phyloP scores from a whole-genome alignment of 192 early-diverging fungal species.

The Phycomyces nitens region DNA sequence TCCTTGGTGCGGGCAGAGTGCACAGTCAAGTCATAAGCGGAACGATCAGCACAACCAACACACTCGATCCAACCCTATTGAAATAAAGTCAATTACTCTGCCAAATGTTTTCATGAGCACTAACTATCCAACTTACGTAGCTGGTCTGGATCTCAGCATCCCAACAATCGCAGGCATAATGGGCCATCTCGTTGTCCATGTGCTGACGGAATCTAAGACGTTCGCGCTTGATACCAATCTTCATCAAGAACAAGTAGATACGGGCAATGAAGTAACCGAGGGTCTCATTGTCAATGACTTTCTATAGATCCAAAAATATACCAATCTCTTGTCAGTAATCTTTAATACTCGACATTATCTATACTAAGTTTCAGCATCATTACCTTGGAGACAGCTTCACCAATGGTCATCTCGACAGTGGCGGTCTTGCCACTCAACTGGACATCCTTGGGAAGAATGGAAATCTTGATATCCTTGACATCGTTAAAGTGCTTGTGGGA shows the following conservation, averaged over 20 bases:
- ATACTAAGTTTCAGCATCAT: not conserved
- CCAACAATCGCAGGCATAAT: conserved; percentile 98
- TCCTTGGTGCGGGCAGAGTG: conserved; percentile 88
- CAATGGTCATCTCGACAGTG: conserved; percentile 71
- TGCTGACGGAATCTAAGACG: conserved; percentile 96
- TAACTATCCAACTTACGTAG: conserved; percentile 58
- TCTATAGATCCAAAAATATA: conserved; percentile 39
- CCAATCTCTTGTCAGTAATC: no score
- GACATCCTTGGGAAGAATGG: conserved; percentile 69
- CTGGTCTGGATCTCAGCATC: conserved; percentile 95
- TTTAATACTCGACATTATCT: no score
- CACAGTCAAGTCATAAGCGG: conserved; percentile 93
- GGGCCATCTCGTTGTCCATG: conserved; percentile 99
- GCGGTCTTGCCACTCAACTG: conserved; percentile 79
- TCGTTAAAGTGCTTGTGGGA: conserved; percentile 88
- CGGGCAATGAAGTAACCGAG: conserved; percentile 98
- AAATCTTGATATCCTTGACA: conserved; percentile 72
- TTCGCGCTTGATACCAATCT: conserved; percentile 84
- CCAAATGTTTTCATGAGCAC: not conserved
- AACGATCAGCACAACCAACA: conserved; percentile 98
- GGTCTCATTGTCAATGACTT: conserved; percentile 93
- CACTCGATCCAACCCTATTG: conserved; percentile 96
- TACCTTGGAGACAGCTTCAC: conserved; percentile 84
- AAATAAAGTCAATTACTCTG: not conserved
- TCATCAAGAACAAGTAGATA: conserved; percentile 86